Conservation (phyloP, 1,139 yeast genomes). For the Debaryomyces singareniensis region DNA sequence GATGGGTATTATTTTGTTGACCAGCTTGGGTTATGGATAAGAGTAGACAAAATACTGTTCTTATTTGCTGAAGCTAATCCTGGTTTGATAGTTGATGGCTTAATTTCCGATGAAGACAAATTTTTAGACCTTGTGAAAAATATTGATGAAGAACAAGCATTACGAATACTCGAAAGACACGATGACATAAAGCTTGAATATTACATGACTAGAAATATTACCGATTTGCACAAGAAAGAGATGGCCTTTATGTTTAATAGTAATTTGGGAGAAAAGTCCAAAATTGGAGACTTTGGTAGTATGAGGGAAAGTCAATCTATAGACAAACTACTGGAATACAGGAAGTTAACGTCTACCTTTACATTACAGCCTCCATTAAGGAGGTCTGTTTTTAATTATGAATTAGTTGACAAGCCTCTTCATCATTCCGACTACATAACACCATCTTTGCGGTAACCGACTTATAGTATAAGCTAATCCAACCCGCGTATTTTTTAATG, state of each 20-base stretch:
- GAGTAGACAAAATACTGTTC: constrained; percentile 5
- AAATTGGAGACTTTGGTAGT: constrained; percentile 4
- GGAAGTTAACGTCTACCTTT: constrained; percentile 14
- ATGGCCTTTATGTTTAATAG: constrained; percentile 14
- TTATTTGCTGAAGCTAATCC: background rate
- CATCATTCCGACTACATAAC: background rate
- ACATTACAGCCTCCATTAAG: constrained; percentile 17
- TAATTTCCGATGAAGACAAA: constrained; percentile 5
- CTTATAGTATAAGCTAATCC: too few species aligned
- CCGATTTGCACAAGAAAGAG: constrained; percentile 21
- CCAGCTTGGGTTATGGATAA: constrained; percentile 11
- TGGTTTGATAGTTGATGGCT: background rate
- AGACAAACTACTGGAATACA: constrained; percentile 10
- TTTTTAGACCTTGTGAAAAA: constrained; percentile 2
- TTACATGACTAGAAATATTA: constrained; percentile 21
- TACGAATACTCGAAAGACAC: constrained; percentile 7
- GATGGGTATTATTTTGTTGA: constrained; percentile 17
- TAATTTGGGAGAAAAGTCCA: constrained; percentile 14
- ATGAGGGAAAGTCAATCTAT: constrained; percentile 5
- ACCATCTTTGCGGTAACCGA: too few species aligned
- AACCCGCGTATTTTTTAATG: too few species aligned
- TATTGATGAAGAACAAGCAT: constrained; percentile 8
- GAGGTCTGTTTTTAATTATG: constrained; percentile 19
- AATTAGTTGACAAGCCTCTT: constrained; percentile 16
- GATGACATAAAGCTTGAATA: constrained; percentile 21